Conservation (phyloP, 345 rosid species). For the Sonneratia alba region DNA sequence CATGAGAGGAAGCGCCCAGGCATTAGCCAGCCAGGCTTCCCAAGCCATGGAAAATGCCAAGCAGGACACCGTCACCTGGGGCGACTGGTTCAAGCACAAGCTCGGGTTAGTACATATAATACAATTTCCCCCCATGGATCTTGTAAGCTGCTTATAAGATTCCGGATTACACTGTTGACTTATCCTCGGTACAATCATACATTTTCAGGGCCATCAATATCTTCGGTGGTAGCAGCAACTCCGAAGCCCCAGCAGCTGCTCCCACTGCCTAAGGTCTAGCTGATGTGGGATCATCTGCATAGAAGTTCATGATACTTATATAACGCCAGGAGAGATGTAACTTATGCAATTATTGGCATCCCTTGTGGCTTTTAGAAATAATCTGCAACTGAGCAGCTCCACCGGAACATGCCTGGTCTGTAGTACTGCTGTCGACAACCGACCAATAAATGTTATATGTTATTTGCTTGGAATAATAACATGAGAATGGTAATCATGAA, state of each 20-base stretch:
- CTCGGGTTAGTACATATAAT: background rate
- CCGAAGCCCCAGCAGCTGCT: background rate
- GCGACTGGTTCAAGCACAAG: background rate
- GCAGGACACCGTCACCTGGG: background rate
- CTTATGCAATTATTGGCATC: background rate
- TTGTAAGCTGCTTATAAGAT: too few relatives aligned
- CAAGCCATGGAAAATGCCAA: background rate
- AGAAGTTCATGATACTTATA: background rate
- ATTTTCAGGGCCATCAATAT: background rate
- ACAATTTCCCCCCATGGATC: too few relatives aligned
- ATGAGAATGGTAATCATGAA: too few relatives aligned
- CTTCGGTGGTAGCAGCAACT: background rate
- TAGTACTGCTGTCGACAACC: too few relatives aligned
- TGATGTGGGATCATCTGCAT: background rate
- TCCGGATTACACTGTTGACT: background rate
- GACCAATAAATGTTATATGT: background rate
- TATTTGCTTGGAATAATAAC: background rate
- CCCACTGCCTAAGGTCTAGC: background rate
- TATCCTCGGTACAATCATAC: background rate
- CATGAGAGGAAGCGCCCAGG: background rate
- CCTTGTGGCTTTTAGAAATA: background rate
- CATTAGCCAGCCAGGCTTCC: background rate
- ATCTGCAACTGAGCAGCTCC: background rate
- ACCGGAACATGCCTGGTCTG: background rate
- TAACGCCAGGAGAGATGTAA: background rate